These are phyloP conservation scores for Saitozyma podzolica DNA, from an alignment of 768 basidiomycete species.

Conservation along the genomic window DNA sequence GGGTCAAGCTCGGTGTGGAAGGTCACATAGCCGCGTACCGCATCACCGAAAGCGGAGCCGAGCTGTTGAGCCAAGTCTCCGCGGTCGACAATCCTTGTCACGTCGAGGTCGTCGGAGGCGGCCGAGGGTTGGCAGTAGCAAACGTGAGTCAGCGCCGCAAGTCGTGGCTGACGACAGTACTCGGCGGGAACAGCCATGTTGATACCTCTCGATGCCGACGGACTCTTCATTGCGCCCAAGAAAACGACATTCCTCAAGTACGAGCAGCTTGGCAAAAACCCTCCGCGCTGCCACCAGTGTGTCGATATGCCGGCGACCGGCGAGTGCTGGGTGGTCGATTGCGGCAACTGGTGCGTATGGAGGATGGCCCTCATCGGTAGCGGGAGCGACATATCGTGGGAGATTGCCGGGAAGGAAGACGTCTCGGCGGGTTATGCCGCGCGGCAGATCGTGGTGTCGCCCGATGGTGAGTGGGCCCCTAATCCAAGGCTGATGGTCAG, in stretches of 20 bases:
- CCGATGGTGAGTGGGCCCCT: no score
- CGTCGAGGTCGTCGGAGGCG: no score
- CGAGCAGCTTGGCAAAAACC: neutral
- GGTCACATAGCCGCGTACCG: no score
- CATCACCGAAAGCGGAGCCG: no score
- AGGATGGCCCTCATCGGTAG: neutral
- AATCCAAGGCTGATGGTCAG: no score
- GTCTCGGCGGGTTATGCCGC: no score
- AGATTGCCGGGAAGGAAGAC: no score
- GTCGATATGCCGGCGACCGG: neutral
- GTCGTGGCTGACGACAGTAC: neutral
- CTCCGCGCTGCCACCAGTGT: neutral
- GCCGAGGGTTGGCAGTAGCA: neutral
- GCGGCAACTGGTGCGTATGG: neutral
- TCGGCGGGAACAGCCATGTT: neutral
- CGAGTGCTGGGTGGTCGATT: conserved; percentile 1
- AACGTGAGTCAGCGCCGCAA: neutral
- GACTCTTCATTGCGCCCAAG: neutral
- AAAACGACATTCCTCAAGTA: neutral
- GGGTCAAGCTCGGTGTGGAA: no score
- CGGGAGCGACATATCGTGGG: no score
- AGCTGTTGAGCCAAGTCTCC: no score
- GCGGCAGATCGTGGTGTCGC: no score
- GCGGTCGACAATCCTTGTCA: no score
- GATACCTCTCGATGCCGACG: neutral